phyloP scores from a whole-genome alignment of 75 land plant species.

The Pinus albicaulis region DNA sequence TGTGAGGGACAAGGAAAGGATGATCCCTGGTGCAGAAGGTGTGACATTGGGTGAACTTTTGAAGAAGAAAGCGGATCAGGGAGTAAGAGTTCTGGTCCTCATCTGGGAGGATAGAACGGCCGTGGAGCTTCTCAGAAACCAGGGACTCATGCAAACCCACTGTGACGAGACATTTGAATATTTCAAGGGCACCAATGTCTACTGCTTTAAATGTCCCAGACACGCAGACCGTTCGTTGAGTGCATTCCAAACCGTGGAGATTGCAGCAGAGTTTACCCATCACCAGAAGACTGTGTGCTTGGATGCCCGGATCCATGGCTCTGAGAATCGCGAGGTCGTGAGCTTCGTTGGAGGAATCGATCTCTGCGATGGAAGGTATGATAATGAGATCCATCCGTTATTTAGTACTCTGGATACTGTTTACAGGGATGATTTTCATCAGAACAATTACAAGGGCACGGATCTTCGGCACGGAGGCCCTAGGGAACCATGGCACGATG shows the following conservation, averaged over 20 bases:
- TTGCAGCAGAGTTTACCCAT: conserved; percentile 40
- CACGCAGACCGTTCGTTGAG: conserved; percentile 33
- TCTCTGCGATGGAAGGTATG: conserved; percentile 49
- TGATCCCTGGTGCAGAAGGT: conserved; percentile 46
- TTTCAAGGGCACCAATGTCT: conserved; percentile 57
- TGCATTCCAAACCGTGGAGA: conserved; percentile 16
- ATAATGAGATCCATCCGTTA: conserved; percentile 49
- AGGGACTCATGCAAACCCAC: conserved; percentile 66
- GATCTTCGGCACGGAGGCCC: conserved; percentile 43
- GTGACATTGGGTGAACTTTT: conserved; percentile 67
- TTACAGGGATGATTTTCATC: conserved; percentile 43
- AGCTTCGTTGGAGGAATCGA: conserved; percentile 66
- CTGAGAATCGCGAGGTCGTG: conserved; percentile 16
- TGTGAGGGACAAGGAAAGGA: conserved; percentile 57
- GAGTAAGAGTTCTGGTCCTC: conserved; percentile 69
- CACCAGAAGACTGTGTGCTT: conserved; percentile 47
- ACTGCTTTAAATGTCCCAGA: conserved; percentile 59
- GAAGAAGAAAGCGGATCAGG: conserved; percentile 78
- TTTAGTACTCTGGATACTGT: conserved; percentile 32
- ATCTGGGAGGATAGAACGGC: conserved; percentile 84
- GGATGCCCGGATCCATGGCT: conserved; percentile 23
- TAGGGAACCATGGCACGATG: conserved; percentile 66
- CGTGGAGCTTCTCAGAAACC: conserved; percentile 38
- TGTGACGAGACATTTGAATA: conserved; percentile 53
- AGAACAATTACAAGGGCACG: conserved; percentile 25